Evolutionary conservation across 768 basidiomycete genomes (phyloP), one percentile per base, ranked within the genome.

Genomic region (Boletales sp.): DNA sequence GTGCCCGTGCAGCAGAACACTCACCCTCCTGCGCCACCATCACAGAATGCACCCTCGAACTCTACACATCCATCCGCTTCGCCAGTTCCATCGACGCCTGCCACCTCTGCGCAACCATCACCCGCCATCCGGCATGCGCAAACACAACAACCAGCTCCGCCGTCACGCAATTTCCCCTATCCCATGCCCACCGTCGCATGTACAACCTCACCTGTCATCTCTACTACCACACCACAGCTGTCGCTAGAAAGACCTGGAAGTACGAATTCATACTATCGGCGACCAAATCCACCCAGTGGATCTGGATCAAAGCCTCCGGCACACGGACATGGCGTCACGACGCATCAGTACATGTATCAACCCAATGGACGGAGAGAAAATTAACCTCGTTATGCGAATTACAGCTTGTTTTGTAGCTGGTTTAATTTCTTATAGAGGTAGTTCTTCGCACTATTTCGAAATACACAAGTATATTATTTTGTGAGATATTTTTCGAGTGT

Each of bases 181-280:
- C 83, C 86, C 7, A 86, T 87, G 83, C 85, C 86, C 2, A 85
- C 82, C 1, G 77, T 86, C 29, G 84, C 86, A 1, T 81, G 75
- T 10, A 74, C 75, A 40, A 80, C 81, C 0, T 79, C 84, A 6
- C 77, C 83, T 2, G 77, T 84, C 4, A 71, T 85, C 18, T 55
- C 76, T 4, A 56, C 70, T n/a, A 57, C 73, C 1, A 39, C 63
- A 15, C 60, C 47, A 44, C 78, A 77, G n/a, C 76, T 72, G 34
- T 74, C 40, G 0, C 62, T 49, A 40, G 68, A 68, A 29, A 57
- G 63, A 40, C 38, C 59, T 8, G 64, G 58, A 32, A 53, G 45
- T 41, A 44, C 75, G 13, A 70, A 72, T 51, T 72, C 74, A 52
- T 85, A 84, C 62, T 86, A 85, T 54, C 76, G 83, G 10, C 74